Percentiles rank a stretch among this genome's conserved stretches.
phyloP scores from a whole-genome alignment of 805 yeast genomes.

The Torulaspora microellipsoides region DNA sequence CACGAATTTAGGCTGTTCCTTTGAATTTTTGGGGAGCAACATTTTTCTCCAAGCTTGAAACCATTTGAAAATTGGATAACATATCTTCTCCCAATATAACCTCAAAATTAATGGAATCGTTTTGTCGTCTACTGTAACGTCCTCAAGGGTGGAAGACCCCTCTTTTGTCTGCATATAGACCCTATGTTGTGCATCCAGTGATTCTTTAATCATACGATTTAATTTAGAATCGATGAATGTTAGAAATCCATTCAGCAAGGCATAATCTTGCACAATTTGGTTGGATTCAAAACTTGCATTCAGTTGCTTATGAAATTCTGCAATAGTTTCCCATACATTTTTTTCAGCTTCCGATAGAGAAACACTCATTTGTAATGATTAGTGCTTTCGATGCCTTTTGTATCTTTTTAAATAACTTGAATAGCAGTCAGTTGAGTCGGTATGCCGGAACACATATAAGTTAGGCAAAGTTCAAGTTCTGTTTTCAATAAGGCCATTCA shows the following conservation, averaged over 20 bases:
- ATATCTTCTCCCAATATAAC: constrained; percentile 55
- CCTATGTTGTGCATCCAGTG: constrained; percentile 6
- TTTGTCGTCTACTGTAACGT: constrained; percentile 9
- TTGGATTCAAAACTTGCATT: constrained; percentile 24
- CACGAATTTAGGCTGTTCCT: constrained; percentile 37
- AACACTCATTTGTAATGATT: constrained; percentile 10
- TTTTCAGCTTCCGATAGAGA: constrained; percentile 16
- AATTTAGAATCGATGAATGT: constrained; percentile 30
- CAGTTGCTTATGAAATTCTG: constrained; percentile 21
- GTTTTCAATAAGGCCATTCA: constrained; percentile 6
- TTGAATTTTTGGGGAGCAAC: constrained; percentile 14
- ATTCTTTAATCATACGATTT: constrained; percentile 15
- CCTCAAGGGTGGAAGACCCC: not conserved
- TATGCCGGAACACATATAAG: constrained; percentile 1
- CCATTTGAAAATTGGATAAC: constrained; percentile 58
- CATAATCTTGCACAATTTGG: constrained; percentile 27
- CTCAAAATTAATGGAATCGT: constrained; percentile 39
- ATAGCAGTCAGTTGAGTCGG: too few relatives aligned
- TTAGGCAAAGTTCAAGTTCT: not conserved
- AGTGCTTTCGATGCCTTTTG: constrained; percentile 1
- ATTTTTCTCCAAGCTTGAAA: constrained; percentile 40
- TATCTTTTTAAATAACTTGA: not conserved
- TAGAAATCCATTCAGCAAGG: constrained; percentile 27
- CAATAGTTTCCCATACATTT: constrained; percentile 17
- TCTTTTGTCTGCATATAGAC: constrained; percentile 5